Base-by-base conservation (phyloP, 176 grass and related monocot species). In the Typha latifolia region DNA sequence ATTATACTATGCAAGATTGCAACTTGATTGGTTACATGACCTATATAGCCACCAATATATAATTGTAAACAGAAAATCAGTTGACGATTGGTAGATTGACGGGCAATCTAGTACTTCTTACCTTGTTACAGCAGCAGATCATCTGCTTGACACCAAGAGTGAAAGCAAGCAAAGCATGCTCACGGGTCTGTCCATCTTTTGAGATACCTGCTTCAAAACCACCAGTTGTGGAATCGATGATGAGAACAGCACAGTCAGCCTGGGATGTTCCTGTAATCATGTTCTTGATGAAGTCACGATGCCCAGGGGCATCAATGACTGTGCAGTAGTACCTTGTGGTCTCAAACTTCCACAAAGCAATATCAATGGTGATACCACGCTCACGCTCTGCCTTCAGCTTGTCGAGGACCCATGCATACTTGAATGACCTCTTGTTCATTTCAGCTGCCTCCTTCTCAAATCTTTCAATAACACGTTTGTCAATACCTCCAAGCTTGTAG, bases 331-430 rank as follows among this genome's bases (percentile, higher is more conserved):
- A 70, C 51, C 47, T 70, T 16, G 68, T 70, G 8, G 68, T 70
- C 51, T 70, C 68, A 22, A 70, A 70, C 68, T 70, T 70, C 68
- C 68, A 70, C 18, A 70, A 31, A 57, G 68, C 68, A 70, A 70
- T 70, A 57, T 70, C 68, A 47, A 70, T 70, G 32, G 55, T 61
- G 32, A 72, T 72, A 19, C 69, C 69, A 22, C 69, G 32, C 13
- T 72, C 69, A 48, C 69, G 69, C 55, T 72, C 69, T 12, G 69
- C 69, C 69, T 72, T 72, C 20, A 72, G 69, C 55, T 72, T 72
- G 69, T 72, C 69, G 26, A 72, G 69, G 27, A 72, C 69, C 69
- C 69, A 72, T n/a, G 69, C 69, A 62, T 72, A 72, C 68, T 70
- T 70, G 68, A 70, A 70, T 59, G 68, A 70, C 48, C 68, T 70